These are phyloP conservation scores for Ascoidea tarda DNA, from an alignment of 805 yeast genomes.

Conservation along the genomic window DNA sequence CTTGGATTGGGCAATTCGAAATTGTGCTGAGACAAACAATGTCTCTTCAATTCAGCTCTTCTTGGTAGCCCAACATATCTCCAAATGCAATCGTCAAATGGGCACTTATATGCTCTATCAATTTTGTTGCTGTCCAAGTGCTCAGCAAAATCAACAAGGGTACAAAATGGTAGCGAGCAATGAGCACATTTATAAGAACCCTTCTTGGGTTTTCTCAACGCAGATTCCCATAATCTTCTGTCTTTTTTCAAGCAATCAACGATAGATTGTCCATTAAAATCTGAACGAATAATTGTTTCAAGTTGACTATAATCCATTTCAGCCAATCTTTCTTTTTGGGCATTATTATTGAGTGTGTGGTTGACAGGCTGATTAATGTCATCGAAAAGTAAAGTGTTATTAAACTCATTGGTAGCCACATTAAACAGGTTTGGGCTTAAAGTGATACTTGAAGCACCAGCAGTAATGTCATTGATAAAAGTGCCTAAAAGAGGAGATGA, in stretches of 20 bases:
- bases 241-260: conserved; percentile 17
- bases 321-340: no score
- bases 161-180: conserved; percentile 25
- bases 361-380: no score
- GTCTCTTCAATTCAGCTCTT: conserved; percentile 33
- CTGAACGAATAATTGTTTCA: no score
- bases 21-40: conserved; percentile 31
- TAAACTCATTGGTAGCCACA: no score
- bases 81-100: conserved; percentile 32
- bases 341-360: no score
- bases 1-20: background rate
- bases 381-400: no score
- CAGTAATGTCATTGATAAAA: no score
- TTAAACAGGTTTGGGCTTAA: no score
- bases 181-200: conserved; percentile 34
- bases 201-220: conserved; percentile 22
- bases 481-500: no score
- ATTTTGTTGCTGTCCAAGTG: conserved; percentile 30
- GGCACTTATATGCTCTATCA: conserved; percentile 29
- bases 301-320: no score
- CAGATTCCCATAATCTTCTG: conserved; percentile 14
- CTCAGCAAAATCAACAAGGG: conserved; percentile 22
- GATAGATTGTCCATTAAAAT: background rate
- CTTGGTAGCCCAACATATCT: conserved; percentile 33
- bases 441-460: no score